phyloP scores from a whole-genome alignment of 345 rosid genomes.

The Microcos paniculata region DNA sequence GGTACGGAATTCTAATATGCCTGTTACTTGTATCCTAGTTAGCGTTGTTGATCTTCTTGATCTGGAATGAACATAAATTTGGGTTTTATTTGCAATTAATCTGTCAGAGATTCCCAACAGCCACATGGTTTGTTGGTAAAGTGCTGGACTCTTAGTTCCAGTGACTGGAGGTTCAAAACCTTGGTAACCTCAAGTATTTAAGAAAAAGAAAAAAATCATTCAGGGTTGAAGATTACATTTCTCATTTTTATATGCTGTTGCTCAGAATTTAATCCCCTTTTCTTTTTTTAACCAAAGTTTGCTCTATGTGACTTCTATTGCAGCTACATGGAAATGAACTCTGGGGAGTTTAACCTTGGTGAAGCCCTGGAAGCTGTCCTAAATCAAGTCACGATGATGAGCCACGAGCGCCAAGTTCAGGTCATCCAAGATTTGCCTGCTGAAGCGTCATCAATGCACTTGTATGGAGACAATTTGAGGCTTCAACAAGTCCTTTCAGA shows the following conservation, averaged over 20 bases:
- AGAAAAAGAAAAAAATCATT: too few species aligned
- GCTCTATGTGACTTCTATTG: background rate
- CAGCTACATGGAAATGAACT: conserved; percentile 60
- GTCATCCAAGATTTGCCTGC: conserved; percentile 48
- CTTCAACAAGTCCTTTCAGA: conserved; percentile 83
- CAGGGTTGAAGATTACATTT: background rate
- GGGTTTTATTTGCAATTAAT: background rate
- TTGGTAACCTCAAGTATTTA: too few species aligned
- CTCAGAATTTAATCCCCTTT: background rate
- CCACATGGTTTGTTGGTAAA: too few species aligned
- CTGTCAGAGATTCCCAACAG: background rate
- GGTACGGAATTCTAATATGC: conserved; percentile 39
- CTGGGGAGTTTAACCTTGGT: conserved; percentile 54
- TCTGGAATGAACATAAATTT: background rate
- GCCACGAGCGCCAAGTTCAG: conserved; percentile 58
- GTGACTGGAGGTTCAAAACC: too few species aligned
- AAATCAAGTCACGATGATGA: conserved; percentile 57
- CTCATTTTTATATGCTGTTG: background rate
- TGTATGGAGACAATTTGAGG: conserved; percentile 71
- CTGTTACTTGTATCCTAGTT: background rate
- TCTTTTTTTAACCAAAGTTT: background rate
- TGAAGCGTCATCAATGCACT: conserved; percentile 48
- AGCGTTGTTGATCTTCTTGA: background rate
- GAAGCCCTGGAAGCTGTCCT: conserved; percentile 58
- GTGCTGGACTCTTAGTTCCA: too few species aligned